Evolutionary conservation across 192 early-diverging fungal genomes (phyloP).

Genomic region (Allomyces macrogynus): DNA sequence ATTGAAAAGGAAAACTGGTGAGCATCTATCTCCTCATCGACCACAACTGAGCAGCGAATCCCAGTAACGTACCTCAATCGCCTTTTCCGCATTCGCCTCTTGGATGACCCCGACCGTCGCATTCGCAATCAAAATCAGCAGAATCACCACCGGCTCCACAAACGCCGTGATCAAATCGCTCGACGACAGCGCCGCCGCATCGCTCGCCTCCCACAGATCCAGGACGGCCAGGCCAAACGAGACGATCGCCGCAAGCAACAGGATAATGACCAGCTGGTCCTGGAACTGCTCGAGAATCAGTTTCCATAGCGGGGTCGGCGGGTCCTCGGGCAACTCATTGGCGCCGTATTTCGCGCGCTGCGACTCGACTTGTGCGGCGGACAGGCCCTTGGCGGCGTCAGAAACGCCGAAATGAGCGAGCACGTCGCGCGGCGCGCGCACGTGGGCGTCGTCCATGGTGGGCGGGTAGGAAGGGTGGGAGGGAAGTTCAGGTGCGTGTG

Average conservation of each 20-base stretch:
- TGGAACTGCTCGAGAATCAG: constrained; percentile 93
- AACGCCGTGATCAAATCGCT: constrained; percentile 53
- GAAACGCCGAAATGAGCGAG: neutral
- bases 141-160: constrained; percentile 94
- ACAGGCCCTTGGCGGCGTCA: neutral
- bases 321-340: constrained; percentile 74
- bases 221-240: constrained; percentile 84
- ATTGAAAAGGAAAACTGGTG: neutral
- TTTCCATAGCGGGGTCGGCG: constrained; percentile 72
- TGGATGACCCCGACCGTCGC: constrained; percentile 92
- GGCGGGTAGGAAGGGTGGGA: too few species aligned
- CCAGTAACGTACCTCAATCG: constrained; percentile 70
- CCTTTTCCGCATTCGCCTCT: constrained; percentile 89
- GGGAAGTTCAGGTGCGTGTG: too few species aligned
- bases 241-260: constrained; percentile 69
- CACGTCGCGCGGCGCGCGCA: too few species aligned
- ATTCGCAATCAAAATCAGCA: constrained; percentile 94
- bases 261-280: constrained; percentile 94
- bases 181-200: neutral
- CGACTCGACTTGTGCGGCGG: neutral
- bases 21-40: too few species aligned
- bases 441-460: neutral
- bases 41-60: too few species aligned
- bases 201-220: constrained; percentile 43
- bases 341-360: constrained; percentile 3